Base-by-base conservation (phyloP, 768 basidiomycete species). In the Naganishia onofrii region DNA sequence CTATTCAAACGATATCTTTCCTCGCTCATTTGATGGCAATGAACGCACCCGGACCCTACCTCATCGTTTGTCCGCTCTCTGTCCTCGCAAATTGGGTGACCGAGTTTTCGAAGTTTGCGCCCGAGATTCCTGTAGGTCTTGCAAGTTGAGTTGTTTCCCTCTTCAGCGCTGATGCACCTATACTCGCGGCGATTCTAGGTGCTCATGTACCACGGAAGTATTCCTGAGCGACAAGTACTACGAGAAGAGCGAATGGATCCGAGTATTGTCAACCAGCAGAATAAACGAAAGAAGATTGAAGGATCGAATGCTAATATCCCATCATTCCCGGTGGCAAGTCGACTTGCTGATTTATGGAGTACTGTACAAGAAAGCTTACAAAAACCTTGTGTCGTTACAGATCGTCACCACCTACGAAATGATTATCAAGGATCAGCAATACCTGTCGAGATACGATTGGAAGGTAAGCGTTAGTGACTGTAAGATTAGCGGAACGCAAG, bases 1-100 rank as follows among this genome's bases (percentile, higher is more conserved):
- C 96, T 0, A 84, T 98, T 0, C 96, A 99, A 84, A 91, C 88
- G 0, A 99, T 99, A 53, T 87, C 94, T 0, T 96, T 98, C 79
- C 87, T 91, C 70, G 94, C 94, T 0, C 89, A 93, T 80, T 84
- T 99, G 0, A 88, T 92, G 34, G 88, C 90, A 68, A 85, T 90
- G 67, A 84, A 86, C 4, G 87, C 89, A 55, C 84, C 84, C 70
- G 85, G 86, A 19, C 91, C 92, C 0, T 90, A 94, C 80, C 85
- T 99, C 29, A 82, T 99, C 68, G 92, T 97, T 23, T 93, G 92
- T 72, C 96, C 96, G 0, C 86, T 98, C 0, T 92, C 92, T 54
- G 95, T 98, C 15, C 82, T 97, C 19, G 89, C 93, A 76, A 95
- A 94, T 74, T 97, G 94, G 93, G 82, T 85, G 3, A 86, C 88